Base-by-base conservation (phyloP, 176 grass and related monocot genomes). In the Musa schizocarpa region DNA sequence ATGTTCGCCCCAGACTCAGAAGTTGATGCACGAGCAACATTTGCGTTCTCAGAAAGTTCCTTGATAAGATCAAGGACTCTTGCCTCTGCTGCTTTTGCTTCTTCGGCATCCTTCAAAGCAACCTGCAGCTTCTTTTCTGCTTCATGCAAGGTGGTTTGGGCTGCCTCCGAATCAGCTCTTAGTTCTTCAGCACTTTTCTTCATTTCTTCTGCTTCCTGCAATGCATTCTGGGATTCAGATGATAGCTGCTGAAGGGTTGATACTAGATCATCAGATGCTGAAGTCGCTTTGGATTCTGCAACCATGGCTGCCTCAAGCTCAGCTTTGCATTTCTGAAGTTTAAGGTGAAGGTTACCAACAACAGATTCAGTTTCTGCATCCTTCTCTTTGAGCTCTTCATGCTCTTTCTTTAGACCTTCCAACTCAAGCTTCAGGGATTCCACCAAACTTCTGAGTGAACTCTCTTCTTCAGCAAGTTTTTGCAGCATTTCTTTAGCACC, bases 281-380 rank as follows among this genome's bases (percentile, higher is more conserved):
- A 81, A 13, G 82, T 89, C 53, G 85, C 89, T 84, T 88, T 89
- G 34, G 80, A 84, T 85, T 96, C 92, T 21, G 89, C 92, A 80
- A 77, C 51, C 13, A 86, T 84, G 75, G 92, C 89, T 80, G 85
- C 92, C 53, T 86, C 89, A 23, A 96, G 87, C 73, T 92, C 92
- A 80, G 75, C 86, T 79, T 96, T 96, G 85, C 92, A 96, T 72
- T 89, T 92, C 65, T 96, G 89, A 87, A 96, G 85, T 78, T 92
- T 96, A 11, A 82, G 20, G 26, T 92, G 92, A 79, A 96, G 85
- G 71, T 92, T 80, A 19, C 85, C 81, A 9, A 92, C 83, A 25
- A 88, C 65, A 48, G 87, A 84, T 75, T 96, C 89, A 10, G 87
- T 96, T 82, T 92, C 89, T 43, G 81, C 84, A 82, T 96, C 92